Conservation (phyloP, 2,329 filamentous ascomycete species). For the Curvularia hawaiiensis region DNA sequence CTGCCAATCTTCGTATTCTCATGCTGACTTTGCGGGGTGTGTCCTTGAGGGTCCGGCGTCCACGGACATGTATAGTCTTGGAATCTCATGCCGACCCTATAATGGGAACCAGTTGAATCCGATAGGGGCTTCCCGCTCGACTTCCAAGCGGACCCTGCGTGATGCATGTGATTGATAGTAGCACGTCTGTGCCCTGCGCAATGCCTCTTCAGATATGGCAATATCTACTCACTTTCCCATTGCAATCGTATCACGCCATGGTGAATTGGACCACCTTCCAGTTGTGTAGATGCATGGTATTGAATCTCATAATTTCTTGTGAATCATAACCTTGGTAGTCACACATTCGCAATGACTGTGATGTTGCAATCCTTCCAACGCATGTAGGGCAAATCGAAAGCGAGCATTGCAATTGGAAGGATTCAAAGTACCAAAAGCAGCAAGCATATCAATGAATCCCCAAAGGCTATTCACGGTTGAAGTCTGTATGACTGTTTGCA, state of each 20-base stretch:
- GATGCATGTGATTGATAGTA: neutral
- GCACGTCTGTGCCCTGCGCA: neutral
- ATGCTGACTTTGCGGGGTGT: constrained; percentile 4
- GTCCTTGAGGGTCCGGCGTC: constrained; percentile 1
- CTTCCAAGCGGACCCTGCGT: neutral
- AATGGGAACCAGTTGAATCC: neutral
- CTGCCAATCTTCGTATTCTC: constrained; percentile 10
- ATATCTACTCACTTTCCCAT: neutral
- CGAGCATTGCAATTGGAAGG: neutral
- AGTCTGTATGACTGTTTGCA: neutral
- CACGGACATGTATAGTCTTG: neutral
- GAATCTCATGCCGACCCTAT: too few relatives aligned
- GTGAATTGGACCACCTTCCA: neutral
- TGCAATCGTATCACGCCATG: too few relatives aligned
- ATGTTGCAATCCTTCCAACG: neutral
- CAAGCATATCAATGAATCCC: neutral
- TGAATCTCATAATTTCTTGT: neutral
- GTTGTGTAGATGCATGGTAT: neutral
- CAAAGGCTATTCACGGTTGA: neutral
- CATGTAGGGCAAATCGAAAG: neutral
- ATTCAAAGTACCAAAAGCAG: neutral
- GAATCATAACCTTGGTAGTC: neutral
- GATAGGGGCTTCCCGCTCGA: neutral
- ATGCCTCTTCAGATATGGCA: neutral
- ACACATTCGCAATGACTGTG: neutral